Evolutionary conservation across 495 filamentous ascomycete species (phyloP), one percentile per base, ranked within the genome.

Genomic region (Penicillium paradoxum): DNA sequence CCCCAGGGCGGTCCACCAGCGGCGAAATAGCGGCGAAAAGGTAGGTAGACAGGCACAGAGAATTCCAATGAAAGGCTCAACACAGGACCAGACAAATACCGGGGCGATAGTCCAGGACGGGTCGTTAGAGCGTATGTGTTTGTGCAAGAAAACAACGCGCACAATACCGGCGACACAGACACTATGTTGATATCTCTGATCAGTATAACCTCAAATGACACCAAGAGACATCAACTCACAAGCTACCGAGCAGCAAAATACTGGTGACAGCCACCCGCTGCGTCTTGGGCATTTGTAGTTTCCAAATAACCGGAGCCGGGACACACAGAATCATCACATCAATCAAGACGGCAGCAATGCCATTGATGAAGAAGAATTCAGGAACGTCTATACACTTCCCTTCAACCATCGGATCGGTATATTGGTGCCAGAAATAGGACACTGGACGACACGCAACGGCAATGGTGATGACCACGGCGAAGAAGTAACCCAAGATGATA

Each of bases 51-150:
- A 77, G 21, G 72, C 74, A 53, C 71, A 74, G 13, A 74, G 61
- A 7, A 78, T 66, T 37, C 69, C 74, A 10, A 71, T 63, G 50
- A 69, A 72, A 54, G 65, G 64, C 58, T 80, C 77, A 55, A 74
- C 58, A 13, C 66, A 62, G 41, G 67, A 70, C 76, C 76, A 80
- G 44, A 72, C 61, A 19, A 73, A 70, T 1, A 73, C 65, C 3
- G 65, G 61, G 11, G 58, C 58, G 1, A 70, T 62, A 17, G 55
- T 56, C 54, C 72, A 70, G 62, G 57, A 61, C 0, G 53, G 54
- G 22, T 66, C 60, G 33, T 55, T 37, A 9, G 38, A 41, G 7
- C 49, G 44, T 4, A 47, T 53, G 19, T 58, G 36, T 5, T 45
- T 38, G 36, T 54, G 21, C 5, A 61, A 49, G 45, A 60, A 24